A percentile compares a stretch with the other conserved stretches of the same genome.
Conservation (phyloP, 164 flowering plant genomes). For the Stephania japonica region DNA sequence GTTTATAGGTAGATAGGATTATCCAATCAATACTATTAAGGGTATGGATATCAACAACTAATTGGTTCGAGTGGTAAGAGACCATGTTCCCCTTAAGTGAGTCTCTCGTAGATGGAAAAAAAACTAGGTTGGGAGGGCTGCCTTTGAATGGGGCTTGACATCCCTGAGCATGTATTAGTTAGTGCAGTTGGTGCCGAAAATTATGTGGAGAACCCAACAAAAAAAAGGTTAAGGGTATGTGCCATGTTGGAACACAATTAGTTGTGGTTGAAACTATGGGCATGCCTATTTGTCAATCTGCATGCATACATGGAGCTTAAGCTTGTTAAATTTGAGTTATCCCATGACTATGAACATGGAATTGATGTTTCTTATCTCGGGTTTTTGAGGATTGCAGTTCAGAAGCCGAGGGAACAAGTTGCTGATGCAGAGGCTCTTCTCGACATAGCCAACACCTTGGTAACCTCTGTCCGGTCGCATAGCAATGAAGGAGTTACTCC, state of each 20-base stretch:
- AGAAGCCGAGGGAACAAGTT: constrained; percentile 88
- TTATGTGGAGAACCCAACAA: no score
- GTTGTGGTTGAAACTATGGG: not conserved
- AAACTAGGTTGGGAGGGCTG: no score
- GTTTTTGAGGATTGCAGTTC: constrained; percentile 42
- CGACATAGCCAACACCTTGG: constrained; percentile 61
- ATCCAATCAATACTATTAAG: not conserved
- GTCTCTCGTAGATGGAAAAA: no score
- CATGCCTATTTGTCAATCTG: not conserved
- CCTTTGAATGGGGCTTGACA: no score
- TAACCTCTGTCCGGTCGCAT: constrained; percentile 48
- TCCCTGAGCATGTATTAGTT: no score
- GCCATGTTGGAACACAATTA: no score
- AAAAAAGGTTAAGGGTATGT: no score
- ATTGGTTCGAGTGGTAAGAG: no score
- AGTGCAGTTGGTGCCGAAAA: no score
- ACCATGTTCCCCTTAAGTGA: no score
- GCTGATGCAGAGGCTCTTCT: constrained; percentile 92
- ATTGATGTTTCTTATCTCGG: not conserved
- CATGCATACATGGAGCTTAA: not conserved
- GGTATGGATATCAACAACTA: not conserved
- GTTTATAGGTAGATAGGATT: no score
- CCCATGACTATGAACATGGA: not conserved
- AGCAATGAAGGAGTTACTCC: constrained; percentile 54
- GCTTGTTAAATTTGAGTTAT: not conserved